Evolutionary conservation across 2,329 filamentous ascomycete genomes (phyloP), one percentile per base, ranked within the genome.

Genomic region (Monosporascus sp.): DNA sequence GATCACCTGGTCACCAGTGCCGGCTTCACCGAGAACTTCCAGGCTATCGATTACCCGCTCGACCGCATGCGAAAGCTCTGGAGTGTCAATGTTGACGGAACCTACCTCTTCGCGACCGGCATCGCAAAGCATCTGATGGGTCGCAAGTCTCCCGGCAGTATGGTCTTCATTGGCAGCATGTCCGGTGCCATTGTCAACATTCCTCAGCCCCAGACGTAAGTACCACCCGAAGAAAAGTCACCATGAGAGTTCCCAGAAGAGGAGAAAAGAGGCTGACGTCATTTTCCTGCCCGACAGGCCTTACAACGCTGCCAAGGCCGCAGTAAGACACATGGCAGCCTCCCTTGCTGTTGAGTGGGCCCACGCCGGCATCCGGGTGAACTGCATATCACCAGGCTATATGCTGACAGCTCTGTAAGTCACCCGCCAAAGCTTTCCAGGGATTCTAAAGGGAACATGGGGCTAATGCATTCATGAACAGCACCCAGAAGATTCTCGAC

Each of bases 111-210:
- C 67, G 89, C 92, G 3, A 87, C 86, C 24, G 84, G 83, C 5
- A 87, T 96, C 8, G 93, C 92, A 35, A 89, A 89, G 68, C 92
- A 97, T 68, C 76, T 97, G 58, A 94, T 96, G 84, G 85, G 86
- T 67, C 84, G 89, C 65, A 85, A 92, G 68, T 77, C 81, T 5
- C 77, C 82, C 0, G 93, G 92, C 44, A 94, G 88, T 74, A 92
- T 97, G 70, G 90, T 97, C 63, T 88, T 96, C 76, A 94, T 96
- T 65, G 93, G 92, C 28, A 94, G 88, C 80, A 97, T 97, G 92
- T 92, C 88, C 50, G 93, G 92, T 45, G 75, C 87, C 52, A 92
- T 97, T 64, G 93, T 97, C 72, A 97, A 97, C 66, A 88, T 97
- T 8, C 93, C 93, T 17, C 93, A 97, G 71, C 91, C 91, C 0